Evolutionary conservation across 202 grass and related monocot genomes (phyloP).

Genomic region (Digitaria exilis): DNA sequence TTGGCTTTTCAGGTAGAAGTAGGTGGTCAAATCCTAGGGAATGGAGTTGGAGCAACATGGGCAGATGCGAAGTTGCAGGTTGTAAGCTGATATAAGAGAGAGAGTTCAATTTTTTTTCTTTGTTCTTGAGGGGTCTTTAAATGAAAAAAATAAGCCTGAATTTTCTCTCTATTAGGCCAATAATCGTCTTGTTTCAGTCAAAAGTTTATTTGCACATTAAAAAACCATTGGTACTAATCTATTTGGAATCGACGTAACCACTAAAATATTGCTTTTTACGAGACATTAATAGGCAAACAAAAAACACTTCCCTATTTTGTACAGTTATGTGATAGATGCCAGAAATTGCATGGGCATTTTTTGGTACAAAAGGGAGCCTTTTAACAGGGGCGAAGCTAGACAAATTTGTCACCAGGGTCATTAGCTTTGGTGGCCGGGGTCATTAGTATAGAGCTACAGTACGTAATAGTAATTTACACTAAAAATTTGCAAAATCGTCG

Average conservation of each 20-base stretch:
- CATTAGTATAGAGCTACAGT: no score
- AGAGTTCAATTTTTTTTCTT: not conserved
- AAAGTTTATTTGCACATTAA: not conserved
- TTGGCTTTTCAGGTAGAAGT: slow-evolving; percentile 71
- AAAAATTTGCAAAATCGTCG: no score
- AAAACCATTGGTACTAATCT: not conserved
- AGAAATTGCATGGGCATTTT: not conserved
- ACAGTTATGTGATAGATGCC: not conserved
- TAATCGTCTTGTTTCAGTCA: not conserved
- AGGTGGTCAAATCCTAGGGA: slow-evolving; percentile 60
- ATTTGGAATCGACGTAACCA: slow-evolving; percentile 13
- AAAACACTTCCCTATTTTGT: not conserved
- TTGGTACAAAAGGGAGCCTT: not conserved
- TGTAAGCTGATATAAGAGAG: slow-evolving; percentile 30
- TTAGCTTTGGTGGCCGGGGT: no score
- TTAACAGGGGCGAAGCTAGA: no score
- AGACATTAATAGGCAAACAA: not conserved
- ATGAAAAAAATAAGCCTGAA: not conserved
- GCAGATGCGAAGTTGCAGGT: slow-evolving; percentile 85
- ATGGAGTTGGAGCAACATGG: slow-evolving; percentile 72
- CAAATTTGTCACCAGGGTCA: no score
- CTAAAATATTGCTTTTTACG: not conserved
- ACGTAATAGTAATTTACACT: no score
- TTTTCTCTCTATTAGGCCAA: not conserved
- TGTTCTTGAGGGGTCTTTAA: slow-evolving; percentile 10